A percentile compares a stretch with the other conserved stretches of the same genome.
Evolutionary conservation across 2,329 filamentous ascomycete species (phyloP).

Genomic region (Neofusicoccum ribis): DNA sequence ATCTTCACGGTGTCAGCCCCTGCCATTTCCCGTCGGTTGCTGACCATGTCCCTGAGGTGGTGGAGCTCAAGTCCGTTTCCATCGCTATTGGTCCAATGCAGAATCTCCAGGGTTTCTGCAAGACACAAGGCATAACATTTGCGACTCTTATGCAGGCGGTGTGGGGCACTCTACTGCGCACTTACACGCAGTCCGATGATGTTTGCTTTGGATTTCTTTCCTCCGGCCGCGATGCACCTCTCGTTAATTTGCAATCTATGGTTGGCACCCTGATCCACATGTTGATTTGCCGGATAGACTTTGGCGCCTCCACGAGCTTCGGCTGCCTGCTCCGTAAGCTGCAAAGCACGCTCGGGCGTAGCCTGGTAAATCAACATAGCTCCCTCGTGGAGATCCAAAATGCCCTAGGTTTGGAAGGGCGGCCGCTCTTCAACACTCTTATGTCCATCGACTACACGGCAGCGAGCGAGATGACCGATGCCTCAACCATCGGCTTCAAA

Average conservation of each 20-base stretch:
- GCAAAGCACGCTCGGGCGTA: conserved; percentile 22
- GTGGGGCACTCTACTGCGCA: conserved; percentile 23
- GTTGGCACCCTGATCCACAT: not conserved
- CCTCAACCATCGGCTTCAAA: not conserved
- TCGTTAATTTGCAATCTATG: conserved; percentile 40
- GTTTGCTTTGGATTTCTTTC: conserved; percentile 45
- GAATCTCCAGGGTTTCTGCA: not conserved
- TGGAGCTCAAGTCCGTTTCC: not conserved
- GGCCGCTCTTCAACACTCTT: conserved; percentile 50
- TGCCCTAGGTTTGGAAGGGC: conserved; percentile 36
- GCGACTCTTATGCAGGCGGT: conserved; percentile 28
- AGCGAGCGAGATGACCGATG: not conserved
- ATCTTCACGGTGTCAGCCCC: conserved; percentile 32
- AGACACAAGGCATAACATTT: not conserved
- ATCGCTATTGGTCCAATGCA: not conserved
- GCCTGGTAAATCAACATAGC: conserved; percentile 37
- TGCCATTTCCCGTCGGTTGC: conserved; percentile 32
- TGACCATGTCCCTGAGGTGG: not conserved
- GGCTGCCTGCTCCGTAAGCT: conserved; percentile 29
- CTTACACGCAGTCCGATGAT: conserved; percentile 32
- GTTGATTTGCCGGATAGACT: not conserved
- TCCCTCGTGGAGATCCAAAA: conserved; percentile 50
- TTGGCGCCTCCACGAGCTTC: conserved; percentile 48
- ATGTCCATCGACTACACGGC: conserved; percentile 34
- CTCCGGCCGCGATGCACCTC: conserved; percentile 44